Evolutionary conservation across 495 filamentous ascomycete genomes (phyloP).

Genomic region (Astrothelium subdiscretum): DNA sequence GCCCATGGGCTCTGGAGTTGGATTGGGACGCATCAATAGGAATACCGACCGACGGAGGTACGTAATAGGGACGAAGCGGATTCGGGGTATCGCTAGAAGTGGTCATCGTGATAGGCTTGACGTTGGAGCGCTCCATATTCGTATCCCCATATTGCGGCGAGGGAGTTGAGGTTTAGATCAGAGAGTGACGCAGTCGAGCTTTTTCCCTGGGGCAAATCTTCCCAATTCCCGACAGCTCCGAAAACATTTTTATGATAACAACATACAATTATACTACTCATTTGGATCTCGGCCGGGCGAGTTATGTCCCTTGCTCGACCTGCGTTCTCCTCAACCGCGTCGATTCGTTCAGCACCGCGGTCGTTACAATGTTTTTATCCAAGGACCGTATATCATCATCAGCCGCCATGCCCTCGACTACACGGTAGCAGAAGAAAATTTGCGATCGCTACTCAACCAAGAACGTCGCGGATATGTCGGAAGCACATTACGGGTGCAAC

Average conservation of each 20-base stretch:
- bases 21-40: slow-evolving; percentile 15
- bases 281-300: background rate
- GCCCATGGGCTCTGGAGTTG: slow-evolving; percentile 11
- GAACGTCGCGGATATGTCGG: background rate
- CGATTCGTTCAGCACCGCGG: background rate
- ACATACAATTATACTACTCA: background rate
- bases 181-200: background rate
- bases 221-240: background rate
- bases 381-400: background rate
- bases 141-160: background rate
- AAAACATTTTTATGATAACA: background rate
- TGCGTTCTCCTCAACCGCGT: background rate
- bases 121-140: slow-evolving; percentile 5
- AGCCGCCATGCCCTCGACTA: background rate
- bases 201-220: no score
- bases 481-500: background rate
- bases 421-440: background rate
- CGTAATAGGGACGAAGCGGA: slow-evolving; percentile 89
- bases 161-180: background rate
- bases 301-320: slow-evolving; percentile 2
- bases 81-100: slow-evolving; percentile 56
- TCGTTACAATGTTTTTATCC: background rate
- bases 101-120: slow-evolving; percentile 15
- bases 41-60: slow-evolving; percentile 66
- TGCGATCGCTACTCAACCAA: background rate